Evolutionary conservation across 2,329 filamentous ascomycete species (phyloP), one percentile per base, ranked within the genome.

Genomic region (Mollisia scopiformis): DNA sequence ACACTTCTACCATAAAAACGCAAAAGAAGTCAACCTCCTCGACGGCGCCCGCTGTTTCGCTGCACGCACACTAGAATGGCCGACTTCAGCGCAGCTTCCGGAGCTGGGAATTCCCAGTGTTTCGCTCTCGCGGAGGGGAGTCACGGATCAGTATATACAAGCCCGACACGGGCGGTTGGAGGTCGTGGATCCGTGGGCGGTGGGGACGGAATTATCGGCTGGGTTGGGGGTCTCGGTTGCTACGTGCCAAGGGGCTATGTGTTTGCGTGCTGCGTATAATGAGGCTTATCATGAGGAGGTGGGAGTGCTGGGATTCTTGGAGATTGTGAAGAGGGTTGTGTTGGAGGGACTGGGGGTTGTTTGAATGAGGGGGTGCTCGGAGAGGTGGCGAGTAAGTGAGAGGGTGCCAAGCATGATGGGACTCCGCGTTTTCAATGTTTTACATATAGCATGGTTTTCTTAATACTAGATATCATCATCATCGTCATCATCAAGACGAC

Each of bases 181-280:
- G 8, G 28, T 61, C 6, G 27, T 37, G 2, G 59, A 61, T 16
- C 59, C 59, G 16, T 57, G 54, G 54, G 54, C 35, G 14, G 21
- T 61, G 5, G 59, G 59, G 3, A 37, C 47, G 2, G 58, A 57
- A 30, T 61, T 57, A 14, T 57, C 54, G 14, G 57, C 59, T 21
- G 59, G 59, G 2, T 35, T 57, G 7, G 59, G 59, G 11, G 27
- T 53, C 8, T 61, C 57, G 27, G 28, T 61, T 21, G 37, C 37
- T 14, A 57, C 49, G 27, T 61, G 55, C 54, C 54, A 54, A 23
- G 54, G 54, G 16, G 37, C 33, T 1, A 31, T 61, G 4, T 53
- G 47, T 31, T 54, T 61, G 28, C 54, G 59, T 61, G 54, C 46
- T n/a, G 27, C 25, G 2, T 61, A 47, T 27, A 61, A 61, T 19